Conservation (phyloP, 768 basidiomycete species). For the Auricularia sp. region DNA sequence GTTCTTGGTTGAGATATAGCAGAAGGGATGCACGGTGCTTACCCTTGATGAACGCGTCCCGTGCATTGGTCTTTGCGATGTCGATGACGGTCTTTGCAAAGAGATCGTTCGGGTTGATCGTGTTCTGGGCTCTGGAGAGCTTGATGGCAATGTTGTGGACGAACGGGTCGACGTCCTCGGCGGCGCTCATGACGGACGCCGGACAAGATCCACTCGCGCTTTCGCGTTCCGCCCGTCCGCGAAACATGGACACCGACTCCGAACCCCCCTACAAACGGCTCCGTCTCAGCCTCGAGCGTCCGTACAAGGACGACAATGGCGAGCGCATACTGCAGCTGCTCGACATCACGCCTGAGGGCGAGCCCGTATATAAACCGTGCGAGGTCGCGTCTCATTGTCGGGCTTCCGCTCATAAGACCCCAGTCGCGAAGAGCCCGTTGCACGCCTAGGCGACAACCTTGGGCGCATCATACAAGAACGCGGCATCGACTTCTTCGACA, state of each 20-base stretch:
- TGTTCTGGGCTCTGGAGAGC: constrained; percentile 72
- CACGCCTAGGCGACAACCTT: constrained; percentile 54
- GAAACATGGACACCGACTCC: constrained; percentile 5
- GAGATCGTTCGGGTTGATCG: constrained; percentile 72
- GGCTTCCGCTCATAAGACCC: background rate
- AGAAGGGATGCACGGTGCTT: constrained; percentile 12
- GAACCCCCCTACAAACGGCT: constrained; percentile 47
- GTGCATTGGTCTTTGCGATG: constrained; percentile 61
- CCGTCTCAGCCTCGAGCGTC: constrained; percentile 63
- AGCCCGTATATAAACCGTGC: constrained; percentile 64
- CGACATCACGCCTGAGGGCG: constrained; percentile 64
- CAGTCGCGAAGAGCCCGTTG: constrained; percentile 41
- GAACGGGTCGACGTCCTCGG: constrained; percentile 32
- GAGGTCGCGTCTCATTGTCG: constrained; percentile 14
- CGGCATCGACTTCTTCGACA: constrained; percentile 67
- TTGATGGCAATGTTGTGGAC: constrained; percentile 65
- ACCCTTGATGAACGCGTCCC: constrained; percentile 64
- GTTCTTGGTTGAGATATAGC: background rate
- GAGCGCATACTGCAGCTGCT: constrained; percentile 48
- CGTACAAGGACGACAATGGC: constrained; percentile 72
- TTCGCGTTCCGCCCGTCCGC: background rate
- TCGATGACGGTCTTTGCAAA: constrained; percentile 66
- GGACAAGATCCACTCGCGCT: no score
- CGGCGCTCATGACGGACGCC: background rate
- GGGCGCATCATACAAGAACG: constrained; percentile 64